Evolutionary conservation across 192 early-diverging fungal genomes (phyloP).

Genomic region (Backusella parvicylindrica): DNA sequence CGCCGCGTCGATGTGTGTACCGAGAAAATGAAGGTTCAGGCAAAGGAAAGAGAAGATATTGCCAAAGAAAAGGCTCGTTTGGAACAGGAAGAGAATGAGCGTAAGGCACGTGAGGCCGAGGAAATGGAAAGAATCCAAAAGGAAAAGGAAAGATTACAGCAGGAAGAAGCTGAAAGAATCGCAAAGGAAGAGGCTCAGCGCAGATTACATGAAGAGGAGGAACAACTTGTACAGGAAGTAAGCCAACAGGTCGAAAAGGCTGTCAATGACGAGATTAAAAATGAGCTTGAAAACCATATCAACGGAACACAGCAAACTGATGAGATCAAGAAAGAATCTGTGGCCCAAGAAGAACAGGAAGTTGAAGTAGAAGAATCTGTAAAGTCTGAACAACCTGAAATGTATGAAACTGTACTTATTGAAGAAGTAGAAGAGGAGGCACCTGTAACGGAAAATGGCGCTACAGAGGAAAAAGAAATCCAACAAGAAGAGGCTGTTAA

Average conservation of each 20-base stretch:
- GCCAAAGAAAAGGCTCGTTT: constrained; percentile 1
- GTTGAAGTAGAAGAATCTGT: background rate
- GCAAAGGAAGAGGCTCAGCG: background rate
- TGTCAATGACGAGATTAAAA: background rate
- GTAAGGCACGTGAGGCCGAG: background rate
- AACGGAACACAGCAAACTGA: background rate
- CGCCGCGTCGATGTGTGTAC: background rate
- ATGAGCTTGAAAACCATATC: background rate
- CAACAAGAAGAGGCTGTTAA: background rate
- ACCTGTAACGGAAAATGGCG: background rate
- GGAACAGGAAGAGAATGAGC: background rate
- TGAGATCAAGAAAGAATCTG: background rate
- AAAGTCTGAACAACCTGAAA: background rate
- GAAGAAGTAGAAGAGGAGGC: background rate
- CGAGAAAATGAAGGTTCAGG: background rate
- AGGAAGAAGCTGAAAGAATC: constrained; percentile 7
- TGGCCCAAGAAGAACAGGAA: background rate
- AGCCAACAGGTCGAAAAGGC: background rate
- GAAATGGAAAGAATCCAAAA: background rate
- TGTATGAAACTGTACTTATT: too few relatives aligned
- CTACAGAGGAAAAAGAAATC: background rate
- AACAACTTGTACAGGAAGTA: background rate
- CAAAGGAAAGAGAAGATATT: background rate
- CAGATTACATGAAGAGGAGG: background rate
- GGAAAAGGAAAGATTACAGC: background rate